Conservation (phyloP, 352 stramenopile genomes). For the Globisporangium irregulare region DNA sequence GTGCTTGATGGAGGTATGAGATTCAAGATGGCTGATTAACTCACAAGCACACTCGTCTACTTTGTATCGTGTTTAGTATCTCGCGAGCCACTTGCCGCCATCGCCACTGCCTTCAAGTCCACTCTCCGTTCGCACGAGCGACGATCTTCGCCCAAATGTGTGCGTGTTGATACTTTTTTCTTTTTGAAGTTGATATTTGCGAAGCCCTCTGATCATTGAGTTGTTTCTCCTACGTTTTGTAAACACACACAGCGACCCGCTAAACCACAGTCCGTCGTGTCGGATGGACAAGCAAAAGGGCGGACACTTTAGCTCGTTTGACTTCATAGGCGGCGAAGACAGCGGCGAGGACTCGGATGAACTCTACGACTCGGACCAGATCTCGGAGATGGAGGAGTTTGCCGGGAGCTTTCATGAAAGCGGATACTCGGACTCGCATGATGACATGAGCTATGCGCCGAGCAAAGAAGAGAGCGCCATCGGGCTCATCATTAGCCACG, state of each 20-base stretch:
- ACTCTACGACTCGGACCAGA: slow-evolving; percentile 68
- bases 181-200: background rate
- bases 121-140: slow-evolving; percentile 31
- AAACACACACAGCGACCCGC: slow-evolving; percentile 41
- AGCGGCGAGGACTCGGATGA: slow-evolving; percentile 79
- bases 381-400: slow-evolving; percentile 71
- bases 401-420: slow-evolving; percentile 48
- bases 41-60: background rate
- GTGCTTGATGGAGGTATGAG: background rate
- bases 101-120: slow-evolving; percentile 33
- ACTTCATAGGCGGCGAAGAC: slow-evolving; percentile 81
- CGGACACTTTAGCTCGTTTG: slow-evolving; percentile 58
- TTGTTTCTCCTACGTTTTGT: slow-evolving; percentile 2
- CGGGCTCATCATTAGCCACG: slow-evolving; percentile 6
- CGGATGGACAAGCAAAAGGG: slow-evolving; percentile 39
- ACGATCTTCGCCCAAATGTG: slow-evolving; percentile 41
- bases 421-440: slow-evolving; percentile 25
- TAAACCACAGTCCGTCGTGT: slow-evolving; percentile 78
- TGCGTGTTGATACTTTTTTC: slow-evolving; percentile 19
- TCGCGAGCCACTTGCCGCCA: slow-evolving; percentile 43
- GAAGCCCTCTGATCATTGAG: background rate
- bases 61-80: slow-evolving; percentile 29
- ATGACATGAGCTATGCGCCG: slow-evolving; percentile 28
- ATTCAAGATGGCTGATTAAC: background rate
- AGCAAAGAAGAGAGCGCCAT: slow-evolving; percentile 19